phyloP scores from a whole-genome alignment of 352 stramenopile genomes.

The Globisporangium paddicum region DNA sequence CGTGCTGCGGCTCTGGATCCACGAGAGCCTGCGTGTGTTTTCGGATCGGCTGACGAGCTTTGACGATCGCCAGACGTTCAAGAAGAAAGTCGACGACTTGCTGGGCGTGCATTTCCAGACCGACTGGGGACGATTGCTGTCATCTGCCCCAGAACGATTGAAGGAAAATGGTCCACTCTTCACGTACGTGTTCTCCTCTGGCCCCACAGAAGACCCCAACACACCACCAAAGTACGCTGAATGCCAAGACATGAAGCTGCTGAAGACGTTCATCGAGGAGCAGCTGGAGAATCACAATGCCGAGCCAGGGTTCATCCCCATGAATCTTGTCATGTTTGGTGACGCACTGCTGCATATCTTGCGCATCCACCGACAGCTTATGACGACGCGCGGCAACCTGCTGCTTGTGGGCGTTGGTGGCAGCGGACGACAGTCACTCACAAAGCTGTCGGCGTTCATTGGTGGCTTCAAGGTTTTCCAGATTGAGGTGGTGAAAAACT shows the following conservation, averaged over 20 bases:
- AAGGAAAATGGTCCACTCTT: constrained; percentile 83
- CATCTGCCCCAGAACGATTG: constrained; percentile 46
- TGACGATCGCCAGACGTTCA: constrained; percentile 89
- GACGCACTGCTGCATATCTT: constrained; percentile 89
- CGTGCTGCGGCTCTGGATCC: constrained; percentile 85
- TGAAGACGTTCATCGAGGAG: constrained; percentile 89
- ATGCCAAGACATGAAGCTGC: constrained; percentile 77
- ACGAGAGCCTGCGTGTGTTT: constrained; percentile 89
- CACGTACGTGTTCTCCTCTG: constrained; percentile 71
- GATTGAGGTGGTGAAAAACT: constrained; percentile 95
- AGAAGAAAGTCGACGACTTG: constrained; percentile 78
- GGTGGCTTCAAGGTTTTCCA: constrained; percentile 87
- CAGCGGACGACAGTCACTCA: constrained; percentile 88
- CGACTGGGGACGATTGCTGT: constrained; percentile 65
- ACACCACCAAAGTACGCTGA: constrained; percentile 58
- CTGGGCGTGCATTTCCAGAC: constrained; percentile 73
- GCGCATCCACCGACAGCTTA: constrained; percentile 88
- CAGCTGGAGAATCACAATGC: constrained; percentile 91
- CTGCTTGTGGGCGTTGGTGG: constrained; percentile 91
- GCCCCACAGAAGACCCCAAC: constrained; percentile 17
- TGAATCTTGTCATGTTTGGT: constrained; percentile 91
- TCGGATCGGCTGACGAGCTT: constrained; percentile 87
- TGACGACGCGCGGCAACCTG: constrained; percentile 87
- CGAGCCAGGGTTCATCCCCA: constrained; percentile 80
- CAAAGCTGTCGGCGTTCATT: constrained; percentile 86